Base-by-base conservation (phyloP, 805 yeast species). In the Candida dendrica region DNA sequence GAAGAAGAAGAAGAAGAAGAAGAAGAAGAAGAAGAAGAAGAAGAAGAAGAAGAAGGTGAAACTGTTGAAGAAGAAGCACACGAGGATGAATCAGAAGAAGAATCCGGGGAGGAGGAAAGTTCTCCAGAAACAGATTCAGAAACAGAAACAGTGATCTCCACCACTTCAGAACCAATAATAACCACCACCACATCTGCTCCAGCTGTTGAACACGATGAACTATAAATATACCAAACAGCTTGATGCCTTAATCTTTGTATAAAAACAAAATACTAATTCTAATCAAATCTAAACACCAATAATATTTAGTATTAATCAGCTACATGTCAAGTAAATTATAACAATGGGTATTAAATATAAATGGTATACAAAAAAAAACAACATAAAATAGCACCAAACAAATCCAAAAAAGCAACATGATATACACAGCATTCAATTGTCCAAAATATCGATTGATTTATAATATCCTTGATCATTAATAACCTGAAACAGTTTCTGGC, bases 51-150 rank as follows among this genome's bases (percentile, higher is more conserved):
- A 22, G 24, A 22, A 6, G 8, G 24, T 8, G 24, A 22, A 22
- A 22, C 8, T 22, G 24, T 6, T 6, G 24, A 22, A 22, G 24
- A 22, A 22, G 33, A 34, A 15, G 36, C 32, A 14, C 38, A 26
- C 15, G 43, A 36, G 1, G 46, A 39, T 18, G 44, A 44, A 19
- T 19, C 22, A 17, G 44, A 32, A 15, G 18, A 16, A 16, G 19
- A 13, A 31, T 31, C 16, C n/a, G 16, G n/a, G 9, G 27, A 24
- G 10, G 27, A 24, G 10, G 34, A 32, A 10, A 10, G 19, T 32
- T 15, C 19, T 16, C 8, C 20, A 16, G 34, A 32, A 32, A 10
- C 34, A 16, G 34, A 32, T 15, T n/a, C 34, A 31, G 26, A 19
- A 34, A 18, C 26, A 14, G 37, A n/a, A 20, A 13, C n/a, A 19